Base-by-base conservation (phyloP, 2,329 filamentous ascomycete species). In the Onygenales sp. region DNA sequence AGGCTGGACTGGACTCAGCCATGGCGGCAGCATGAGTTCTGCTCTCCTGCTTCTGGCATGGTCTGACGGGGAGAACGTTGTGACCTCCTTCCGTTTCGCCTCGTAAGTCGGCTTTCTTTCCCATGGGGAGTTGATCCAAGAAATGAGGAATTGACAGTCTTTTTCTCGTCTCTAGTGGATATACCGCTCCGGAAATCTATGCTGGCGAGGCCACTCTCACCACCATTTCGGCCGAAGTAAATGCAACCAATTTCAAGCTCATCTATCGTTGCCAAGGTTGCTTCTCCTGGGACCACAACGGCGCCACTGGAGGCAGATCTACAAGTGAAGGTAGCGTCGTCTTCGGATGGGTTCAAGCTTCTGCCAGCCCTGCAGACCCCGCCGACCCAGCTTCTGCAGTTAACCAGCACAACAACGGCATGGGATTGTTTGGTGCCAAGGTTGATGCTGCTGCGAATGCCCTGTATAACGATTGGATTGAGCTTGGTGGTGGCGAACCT, bases 201-300 rank as follows among this genome's bases (percentile, higher is more conserved):
- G 73, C 74, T 0, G 85, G 85, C 52, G 73, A 81, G 57, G 82
- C 84, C 7, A 81, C 74, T 36, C 64, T 87, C 27, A 83, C 79
- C 0, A 77, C 82, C 58, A 78, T 86, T 56, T 79, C 77, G 11
- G 77, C 78, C 11, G 75, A 70, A 31, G 72, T 85, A 54, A 84
- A 78, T 60, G 72, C 74, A 13, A 81, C 78, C 31, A 71, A 78
- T 58, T 87, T 80, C 65, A 78, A 78, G 45, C 63, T 86, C 47
- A 76, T 85, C n/a, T 87, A 85, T 69, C 76, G 81, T 46, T 87
- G 84, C 67, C 67, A 82, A 58, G 74, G 75, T 58, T 83, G 80
- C 64, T 69, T 81, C 21, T 61, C 71, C 1, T 83, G 79, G 76
- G 68, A 78, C 58, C 72, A 80, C 42, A 70, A 74, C 31, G 76